Base-by-base conservation (phyloP, 2,329 filamentous ascomycete genomes). In the Pochonia chlamydosporia region DNA sequence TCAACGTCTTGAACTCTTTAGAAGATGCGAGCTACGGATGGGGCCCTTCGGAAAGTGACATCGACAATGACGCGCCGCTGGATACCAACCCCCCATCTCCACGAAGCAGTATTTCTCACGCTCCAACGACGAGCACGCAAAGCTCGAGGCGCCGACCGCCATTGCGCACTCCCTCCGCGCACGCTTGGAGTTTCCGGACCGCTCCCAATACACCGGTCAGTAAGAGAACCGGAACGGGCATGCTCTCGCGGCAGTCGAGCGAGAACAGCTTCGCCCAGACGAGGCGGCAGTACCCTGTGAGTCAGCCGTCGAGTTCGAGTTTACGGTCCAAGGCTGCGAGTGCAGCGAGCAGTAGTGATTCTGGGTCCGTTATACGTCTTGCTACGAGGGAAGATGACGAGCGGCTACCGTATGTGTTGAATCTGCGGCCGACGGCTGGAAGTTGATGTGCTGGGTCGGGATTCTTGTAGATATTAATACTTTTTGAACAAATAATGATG, bases 181-280 rank as follows among this genome's bases (percentile, higher is more conserved):
- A 65, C 23, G 71, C 69, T 7, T 68, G 71, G 66, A 65, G 63
- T 37, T 79, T 73, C 53, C 66, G 70, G 44, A 79, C 76, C 6
- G 76, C 76, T 14, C 76, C 76, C 1, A 77, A 74, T n/a, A 79
- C 76, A 23, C 69, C 75, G 6, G 68, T 66, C 39, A 76, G 73
- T 49, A 68, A 64, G 10, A 61, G 56, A 14, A 63, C 65, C n/a
- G 65, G 56, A 14, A 63, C 65, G n/a, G 65, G 55, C 5, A 47
- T 58, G n/a, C 42, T 67, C 16, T 69, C 70, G 18, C 64, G 63
- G 24, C 64, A 58, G 43, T 63, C 59, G 8, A 72, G 67, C 49
- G 55, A 57, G 39, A 63, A 60, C 47, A 72, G 63, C 49, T 69
- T 76, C 47, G 66, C 73, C 25, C 70, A 68, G 56, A 68, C 68